phyloP scores from a whole-genome alignment of 1,284 basidiomycete species.

The Earliella scabrosa region DNA sequence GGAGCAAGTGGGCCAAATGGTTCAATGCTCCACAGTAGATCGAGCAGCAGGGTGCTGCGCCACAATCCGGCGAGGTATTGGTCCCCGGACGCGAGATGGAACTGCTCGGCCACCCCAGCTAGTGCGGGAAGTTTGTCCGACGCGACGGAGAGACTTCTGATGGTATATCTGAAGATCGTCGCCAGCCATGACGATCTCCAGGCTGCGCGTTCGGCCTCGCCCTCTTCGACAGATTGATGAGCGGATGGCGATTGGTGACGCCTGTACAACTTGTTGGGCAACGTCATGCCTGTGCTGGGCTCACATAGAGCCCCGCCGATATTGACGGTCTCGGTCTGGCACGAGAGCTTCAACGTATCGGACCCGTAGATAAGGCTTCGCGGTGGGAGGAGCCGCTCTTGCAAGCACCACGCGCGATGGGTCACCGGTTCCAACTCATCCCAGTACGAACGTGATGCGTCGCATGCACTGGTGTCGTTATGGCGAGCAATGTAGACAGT shows the following conservation, averaged over 20 bases:
- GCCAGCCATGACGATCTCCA: background rate
- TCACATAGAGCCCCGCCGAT: background rate
- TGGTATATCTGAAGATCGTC: background rate
- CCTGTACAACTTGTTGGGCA: background rate
- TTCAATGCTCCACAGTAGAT: background rate
- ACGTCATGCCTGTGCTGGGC: too few species aligned
- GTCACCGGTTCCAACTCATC: background rate
- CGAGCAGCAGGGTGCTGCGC: background rate
- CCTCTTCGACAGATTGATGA: background rate
- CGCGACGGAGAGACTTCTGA: background rate
- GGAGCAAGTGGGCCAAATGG: background rate
- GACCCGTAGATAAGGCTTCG: slow-evolving; percentile 8
- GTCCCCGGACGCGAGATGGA: background rate
- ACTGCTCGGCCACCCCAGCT: background rate
- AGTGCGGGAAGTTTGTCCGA: slow-evolving; percentile 7
- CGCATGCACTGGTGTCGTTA: background rate
- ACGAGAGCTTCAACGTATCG: slow-evolving; percentile 2
- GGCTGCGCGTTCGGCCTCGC: background rate
- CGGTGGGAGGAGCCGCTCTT: slow-evolving; percentile 1
- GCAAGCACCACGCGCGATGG: slow-evolving; percentile 9
- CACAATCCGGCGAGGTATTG: slow-evolving; percentile 3
- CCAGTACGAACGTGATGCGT: background rate
- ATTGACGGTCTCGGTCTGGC: slow-evolving; percentile 3
- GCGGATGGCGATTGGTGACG: background rate
- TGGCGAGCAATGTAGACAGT: background rate